Conservation (phyloP, 768 basidiomycete species). For the Mycena kentingensis region DNA sequence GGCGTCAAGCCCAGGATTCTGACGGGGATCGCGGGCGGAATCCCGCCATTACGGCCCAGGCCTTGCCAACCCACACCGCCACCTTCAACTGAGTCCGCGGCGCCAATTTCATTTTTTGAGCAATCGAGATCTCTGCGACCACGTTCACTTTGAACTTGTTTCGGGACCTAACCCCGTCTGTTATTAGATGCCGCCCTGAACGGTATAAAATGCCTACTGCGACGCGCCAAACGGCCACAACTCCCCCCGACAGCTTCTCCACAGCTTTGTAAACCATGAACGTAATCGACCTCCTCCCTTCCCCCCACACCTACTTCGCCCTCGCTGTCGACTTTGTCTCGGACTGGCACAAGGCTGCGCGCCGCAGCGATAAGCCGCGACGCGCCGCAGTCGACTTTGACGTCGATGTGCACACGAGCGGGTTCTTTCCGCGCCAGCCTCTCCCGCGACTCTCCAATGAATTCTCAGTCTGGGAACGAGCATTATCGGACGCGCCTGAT, state of each 20-base stretch:
- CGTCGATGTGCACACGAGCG: constrained; percentile 57
- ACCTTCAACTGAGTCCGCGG: constrained; percentile 20
- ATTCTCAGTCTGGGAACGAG: constrained; percentile 74
- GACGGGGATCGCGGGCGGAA: not conserved
- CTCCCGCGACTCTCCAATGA: constrained; percentile 54
- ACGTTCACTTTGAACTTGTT: constrained; percentile 16
- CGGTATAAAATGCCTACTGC: constrained; percentile 12
- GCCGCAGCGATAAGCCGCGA: constrained; percentile 33
- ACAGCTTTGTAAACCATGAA: constrained; percentile 10
- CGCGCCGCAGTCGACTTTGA: constrained; percentile 53
- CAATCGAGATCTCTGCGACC: constrained; percentile 9
- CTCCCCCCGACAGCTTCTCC: constrained; percentile 1
- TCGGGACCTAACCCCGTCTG: constrained; percentile 19
- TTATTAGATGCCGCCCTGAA: not conserved
- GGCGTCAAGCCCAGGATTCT: constrained; percentile 1
- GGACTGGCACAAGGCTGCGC: constrained; percentile 44
- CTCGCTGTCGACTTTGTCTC: constrained; percentile 42
- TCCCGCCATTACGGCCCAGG: not conserved
- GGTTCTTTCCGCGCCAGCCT: constrained; percentile 79
- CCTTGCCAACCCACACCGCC: constrained; percentile 12
- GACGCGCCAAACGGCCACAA: constrained; percentile 2
- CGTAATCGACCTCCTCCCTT: constrained; percentile 46
- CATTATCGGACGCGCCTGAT: constrained; percentile 54
- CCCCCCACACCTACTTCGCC: constrained; percentile 52
- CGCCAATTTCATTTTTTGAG: constrained; percentile 15